Base-by-base conservation (phyloP, 495 filamentous ascomycete species). In the Daldinia vernicosa region DNA sequence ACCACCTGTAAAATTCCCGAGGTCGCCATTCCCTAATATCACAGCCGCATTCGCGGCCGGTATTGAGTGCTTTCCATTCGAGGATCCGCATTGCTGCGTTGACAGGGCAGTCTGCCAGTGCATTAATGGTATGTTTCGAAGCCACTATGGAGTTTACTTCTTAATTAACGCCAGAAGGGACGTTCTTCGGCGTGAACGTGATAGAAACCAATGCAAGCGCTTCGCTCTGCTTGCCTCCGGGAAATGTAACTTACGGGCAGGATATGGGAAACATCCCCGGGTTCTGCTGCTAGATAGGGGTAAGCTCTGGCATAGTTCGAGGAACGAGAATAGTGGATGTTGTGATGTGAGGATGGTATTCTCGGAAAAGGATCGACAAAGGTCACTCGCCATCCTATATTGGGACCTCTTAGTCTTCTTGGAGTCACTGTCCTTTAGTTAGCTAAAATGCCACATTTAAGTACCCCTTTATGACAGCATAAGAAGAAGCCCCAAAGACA, bases 1-100 rank as follows among this genome's bases (percentile, higher is more conserved):
- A 32, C 62, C 40, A 3, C 39, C 47, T 17, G 62, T 62, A 39
- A 59, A 14, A 51, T 24, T n/a, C 12, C 15, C 60, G 3, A 37
- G 22, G 52, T 35, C 22, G 6, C 60, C 64, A 9, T 69, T 59
- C 52, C 9, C 40, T 30, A 69, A 69, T 26, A 32, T 54, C 40
- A 69, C 60, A 1, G 12, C 24, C 22, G 17, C 39, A 1, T 65
- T 66, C 33, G 30, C 61, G 6, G 39, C 9, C 28, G 26, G 35
- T 33, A 51, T 47, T 14, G 32, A 65, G 32, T 76, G 74, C 39
- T 33, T 74, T 14, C 74, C 74, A 9, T 76, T 76, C 60, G 64
- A 69, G 43, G 71, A 76, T 45, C 68, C 67, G 28, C 61, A 65
- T 24, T 76, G 74, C 43, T 76, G 74, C 39, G 52, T 76, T n/a